phyloP scores from a whole-genome alignment of 306 rosid genomes.

The Arachis stenosperma region DNA sequence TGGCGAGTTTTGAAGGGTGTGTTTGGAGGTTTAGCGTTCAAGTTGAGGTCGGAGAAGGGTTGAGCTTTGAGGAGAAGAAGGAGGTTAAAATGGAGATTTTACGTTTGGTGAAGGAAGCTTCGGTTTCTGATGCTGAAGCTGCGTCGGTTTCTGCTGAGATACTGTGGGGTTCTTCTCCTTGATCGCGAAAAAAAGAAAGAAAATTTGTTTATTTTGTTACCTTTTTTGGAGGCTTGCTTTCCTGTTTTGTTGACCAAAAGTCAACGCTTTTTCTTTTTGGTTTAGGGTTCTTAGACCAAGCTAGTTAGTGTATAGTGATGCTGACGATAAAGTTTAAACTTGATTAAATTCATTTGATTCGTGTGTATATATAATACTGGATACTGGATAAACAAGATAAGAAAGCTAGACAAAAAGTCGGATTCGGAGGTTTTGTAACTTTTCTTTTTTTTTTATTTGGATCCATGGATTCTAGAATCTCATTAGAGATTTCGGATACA shows the following conservation, averaged over 20 bases:
- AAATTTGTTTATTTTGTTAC: too few relatives aligned
- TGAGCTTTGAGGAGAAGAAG: slow-evolving; percentile 54
- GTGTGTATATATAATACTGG: too few relatives aligned
- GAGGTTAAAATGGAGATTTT: slow-evolving; percentile 56
- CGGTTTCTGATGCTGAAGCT: slow-evolving; percentile 57
- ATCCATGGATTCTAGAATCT: too few relatives aligned
- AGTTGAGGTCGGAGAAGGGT: slow-evolving; percentile 65
- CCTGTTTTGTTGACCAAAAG: neutral
- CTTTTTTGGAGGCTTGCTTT: neutral
- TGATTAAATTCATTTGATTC: neutral
- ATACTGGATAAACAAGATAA: neutral
- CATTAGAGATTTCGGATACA: too few relatives aligned
- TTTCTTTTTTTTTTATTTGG: too few relatives aligned
- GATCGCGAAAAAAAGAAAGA: neutral
- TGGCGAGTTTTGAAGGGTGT: slow-evolving; percentile 44
- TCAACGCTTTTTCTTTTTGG: neutral
- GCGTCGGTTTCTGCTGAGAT: slow-evolving; percentile 58
- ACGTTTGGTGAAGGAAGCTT: slow-evolving; percentile 54
- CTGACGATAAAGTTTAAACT: neutral
- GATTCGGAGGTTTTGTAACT: neutral
- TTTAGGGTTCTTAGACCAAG: neutral
- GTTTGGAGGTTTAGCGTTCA: slow-evolving; percentile 63
- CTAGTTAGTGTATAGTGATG: neutral
- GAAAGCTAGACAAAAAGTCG: slow-evolving; percentile 5
- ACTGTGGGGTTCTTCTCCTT: slow-evolving; percentile 72